Evolutionary conservation across 352 stramenopile species (phyloP).

Genomic region (Pythium grandisporangium): DNA sequence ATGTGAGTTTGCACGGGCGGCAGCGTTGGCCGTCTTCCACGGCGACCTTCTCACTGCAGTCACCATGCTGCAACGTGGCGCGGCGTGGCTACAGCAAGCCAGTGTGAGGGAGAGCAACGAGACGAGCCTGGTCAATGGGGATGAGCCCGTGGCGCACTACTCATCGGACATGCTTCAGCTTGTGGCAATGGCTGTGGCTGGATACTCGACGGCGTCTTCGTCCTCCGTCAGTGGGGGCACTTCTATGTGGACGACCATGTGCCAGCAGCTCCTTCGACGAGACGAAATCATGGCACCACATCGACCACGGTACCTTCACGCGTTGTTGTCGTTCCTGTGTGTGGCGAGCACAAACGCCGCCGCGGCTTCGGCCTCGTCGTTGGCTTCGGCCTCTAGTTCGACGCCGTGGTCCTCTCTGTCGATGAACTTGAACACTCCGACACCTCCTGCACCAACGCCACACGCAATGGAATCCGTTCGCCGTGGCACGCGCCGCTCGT

Average conservation of each 20-base stretch:
- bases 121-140: conserved; percentile 47
- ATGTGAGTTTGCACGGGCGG: conserved; percentile 50
- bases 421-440: too few relatives aligned
- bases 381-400: too few relatives aligned
- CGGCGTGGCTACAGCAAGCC: conserved; percentile 51
- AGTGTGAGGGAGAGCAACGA: too few relatives aligned
- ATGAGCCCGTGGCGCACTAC: conserved; percentile 25
- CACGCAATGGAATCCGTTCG: too few relatives aligned
- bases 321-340: conserved; percentile 69
- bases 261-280: conserved; percentile 64
- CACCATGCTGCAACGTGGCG: conserved; percentile 57
- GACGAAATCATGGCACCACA: conserved; percentile 55
- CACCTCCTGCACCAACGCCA: too few relatives aligned
- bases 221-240: conserved; percentile 17
- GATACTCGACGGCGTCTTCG: conserved; percentile 51
- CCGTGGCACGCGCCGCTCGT: conserved; percentile 23
- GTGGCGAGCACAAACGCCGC: conserved; percentile 25
- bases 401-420: neutral
- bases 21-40: conserved; percentile 77
- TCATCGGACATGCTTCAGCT: conserved; percentile 77
- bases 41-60: conserved; percentile 67
- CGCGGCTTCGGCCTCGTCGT: too few relatives aligned
- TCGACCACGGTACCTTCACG: conserved; percentile 74
- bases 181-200: conserved; percentile 83
- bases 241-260: conserved; percentile 72